Evolutionary conservation across 305 asterid species (phyloP).

Genomic region (Lippia alba): DNA sequence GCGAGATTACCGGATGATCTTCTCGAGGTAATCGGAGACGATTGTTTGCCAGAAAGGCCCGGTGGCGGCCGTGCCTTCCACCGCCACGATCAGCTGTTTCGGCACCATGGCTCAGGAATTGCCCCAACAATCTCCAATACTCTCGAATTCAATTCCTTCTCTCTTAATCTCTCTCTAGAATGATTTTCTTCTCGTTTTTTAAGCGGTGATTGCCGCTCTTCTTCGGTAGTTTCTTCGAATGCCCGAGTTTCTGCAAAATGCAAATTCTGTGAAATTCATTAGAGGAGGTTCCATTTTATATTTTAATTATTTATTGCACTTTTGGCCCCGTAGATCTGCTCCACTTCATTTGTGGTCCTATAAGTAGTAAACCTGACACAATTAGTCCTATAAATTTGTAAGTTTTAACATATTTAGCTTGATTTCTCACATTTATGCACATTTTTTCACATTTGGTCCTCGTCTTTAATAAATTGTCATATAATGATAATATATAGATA

Average conservation of each 20-base stretch:
- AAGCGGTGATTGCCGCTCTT: slow-evolving; percentile 19
- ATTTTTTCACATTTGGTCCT: no score
- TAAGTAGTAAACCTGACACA: no score
- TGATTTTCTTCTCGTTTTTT: background rate
- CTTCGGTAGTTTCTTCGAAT: slow-evolving; percentile 9
- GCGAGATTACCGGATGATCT: slow-evolving; percentile 67
- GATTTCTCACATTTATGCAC: no score
- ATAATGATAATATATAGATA: no score
- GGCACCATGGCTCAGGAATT: slow-evolving; percentile 43
- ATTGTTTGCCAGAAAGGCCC: slow-evolving; percentile 86
- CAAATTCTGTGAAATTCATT: background rate
- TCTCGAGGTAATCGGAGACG: slow-evolving; percentile 85
- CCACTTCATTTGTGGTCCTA: no score
- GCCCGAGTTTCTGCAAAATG: background rate
- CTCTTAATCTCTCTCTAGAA: background rate
- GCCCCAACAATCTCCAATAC: slow-evolving; percentile 24
- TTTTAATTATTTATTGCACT: background rate
- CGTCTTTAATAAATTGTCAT: no score
- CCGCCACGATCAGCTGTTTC: slow-evolving; percentile 79
- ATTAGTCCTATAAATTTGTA: no score
- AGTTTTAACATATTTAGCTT: no score
- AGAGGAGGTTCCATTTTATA: background rate
- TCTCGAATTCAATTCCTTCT: background rate
- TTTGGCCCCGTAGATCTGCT: no score
- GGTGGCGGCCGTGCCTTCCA: slow-evolving; percentile 98